Percentiles rank a stretch among this genome's conserved stretches.
Conservation (phyloP, 192 early-diverging fungal species). For the Pilobolus umbonatus region DNA sequence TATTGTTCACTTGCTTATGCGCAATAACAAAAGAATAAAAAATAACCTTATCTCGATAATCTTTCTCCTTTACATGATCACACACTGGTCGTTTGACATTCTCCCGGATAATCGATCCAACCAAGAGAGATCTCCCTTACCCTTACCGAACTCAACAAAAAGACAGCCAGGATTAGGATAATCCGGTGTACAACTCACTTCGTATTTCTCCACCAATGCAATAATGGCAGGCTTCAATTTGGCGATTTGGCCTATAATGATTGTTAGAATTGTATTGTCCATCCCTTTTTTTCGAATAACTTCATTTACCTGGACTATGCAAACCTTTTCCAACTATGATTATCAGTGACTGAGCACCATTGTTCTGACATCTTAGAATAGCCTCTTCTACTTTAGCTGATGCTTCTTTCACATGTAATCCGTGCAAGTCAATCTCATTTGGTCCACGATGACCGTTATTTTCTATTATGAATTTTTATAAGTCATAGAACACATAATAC, state of each 20-base stretch:
- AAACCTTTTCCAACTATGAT: slow-evolving; percentile 67
- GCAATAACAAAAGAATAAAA: too few relatives aligned
- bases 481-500: background rate
- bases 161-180: slow-evolving; percentile 58
- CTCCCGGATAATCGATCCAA: slow-evolving; percentile 31
- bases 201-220: slow-evolving; percentile 47
- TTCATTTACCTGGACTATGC: slow-evolving; percentile 45
- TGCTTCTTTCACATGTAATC: slow-evolving; percentile 62
- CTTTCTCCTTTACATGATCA: slow-evolving; percentile 21
- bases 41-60: too few relatives aligned
- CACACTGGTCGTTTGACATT: slow-evolving; percentile 19
- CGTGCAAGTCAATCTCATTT: slow-evolving; percentile 65
- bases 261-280: background rate
- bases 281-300: background rate
- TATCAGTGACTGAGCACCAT: slow-evolving; percentile 35
- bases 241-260: slow-evolving; percentile 42
- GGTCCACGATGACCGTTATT: slow-evolving; percentile 40
- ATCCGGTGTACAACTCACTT: slow-evolving; percentile 44
- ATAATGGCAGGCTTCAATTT: slow-evolving; percentile 67
- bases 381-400: slow-evolving; percentile 41
- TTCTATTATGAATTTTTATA: slow-evolving; percentile 7
- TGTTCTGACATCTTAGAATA: slow-evolving; percentile 44
- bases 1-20: too few relatives aligned
- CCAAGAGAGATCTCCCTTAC: slow-evolving; percentile 43
- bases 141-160: slow-evolving; percentile 47